These are phyloP conservation scores for Mortierella sp. DNA, from an alignment of 371 early-diverging fungal species.

Conservation along the genomic window DNA sequence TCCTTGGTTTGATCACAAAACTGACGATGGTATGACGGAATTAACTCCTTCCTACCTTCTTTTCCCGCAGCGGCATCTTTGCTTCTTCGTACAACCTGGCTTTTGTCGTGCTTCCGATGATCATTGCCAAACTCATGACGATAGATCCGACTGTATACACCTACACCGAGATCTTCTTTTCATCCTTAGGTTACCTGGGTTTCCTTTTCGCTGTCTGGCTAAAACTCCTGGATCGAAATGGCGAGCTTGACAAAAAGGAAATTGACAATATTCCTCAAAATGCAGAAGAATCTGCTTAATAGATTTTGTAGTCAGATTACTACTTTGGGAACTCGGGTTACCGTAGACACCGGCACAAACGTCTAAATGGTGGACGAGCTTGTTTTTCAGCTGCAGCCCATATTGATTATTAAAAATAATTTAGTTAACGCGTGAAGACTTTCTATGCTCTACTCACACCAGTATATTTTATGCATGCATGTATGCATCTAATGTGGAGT, in stretches of 20 bases:
- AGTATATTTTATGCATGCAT: too few species aligned
- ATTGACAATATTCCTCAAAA: conserved; percentile 16
- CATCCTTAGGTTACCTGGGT: conserved; percentile 11
- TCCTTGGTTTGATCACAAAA: neutral
- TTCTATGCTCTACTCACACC: too few species aligned
- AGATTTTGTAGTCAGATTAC: too few species aligned
- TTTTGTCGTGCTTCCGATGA: conserved; percentile 57
- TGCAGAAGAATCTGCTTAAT: too few species aligned
- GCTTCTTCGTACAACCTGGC: conserved; percentile 54
- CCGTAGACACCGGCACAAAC: too few species aligned
- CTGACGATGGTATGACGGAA: too few species aligned
- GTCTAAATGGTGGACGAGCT: too few species aligned
- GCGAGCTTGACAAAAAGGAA: conserved; percentile 23
- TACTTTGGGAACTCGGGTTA: too few species aligned
- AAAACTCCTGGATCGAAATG: conserved; percentile 11
- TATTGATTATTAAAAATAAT: too few species aligned
- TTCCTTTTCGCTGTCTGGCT: conserved; percentile 19
- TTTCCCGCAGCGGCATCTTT: conserved; percentile 19
- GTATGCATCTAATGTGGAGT: too few species aligned
- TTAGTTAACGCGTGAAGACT: too few species aligned
- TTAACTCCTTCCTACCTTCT: neutral
- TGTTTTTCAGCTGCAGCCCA: too few species aligned
- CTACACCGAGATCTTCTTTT: conserved; percentile 24
- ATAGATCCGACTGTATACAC: conserved; percentile 35
- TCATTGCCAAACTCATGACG: conserved; percentile 54